A percentile compares a stretch with the other conserved stretches of the same genome.
phyloP scores from a whole-genome alignment of 2,329 filamentous ascomycete genomes.

The Calonectria hongkongensis region DNA sequence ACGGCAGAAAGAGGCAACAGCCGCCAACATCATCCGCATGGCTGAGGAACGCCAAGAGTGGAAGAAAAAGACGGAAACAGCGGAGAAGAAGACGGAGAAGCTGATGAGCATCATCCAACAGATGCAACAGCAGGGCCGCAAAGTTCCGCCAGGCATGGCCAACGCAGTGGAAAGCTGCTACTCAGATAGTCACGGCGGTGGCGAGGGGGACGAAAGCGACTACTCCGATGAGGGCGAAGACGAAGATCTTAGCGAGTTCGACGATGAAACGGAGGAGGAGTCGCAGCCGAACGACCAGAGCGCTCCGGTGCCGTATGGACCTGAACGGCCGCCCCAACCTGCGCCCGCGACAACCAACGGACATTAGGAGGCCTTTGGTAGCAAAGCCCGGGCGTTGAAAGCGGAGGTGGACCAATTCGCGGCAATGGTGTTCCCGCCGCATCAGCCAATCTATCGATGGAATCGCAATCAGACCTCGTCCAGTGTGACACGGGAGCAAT shows the following conservation, averaged over 20 bases:
- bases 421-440: slow-evolving; percentile 5
- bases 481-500: slow-evolving; percentile 27
- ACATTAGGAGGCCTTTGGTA: slow-evolving; percentile 60
- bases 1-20: slow-evolving; percentile 94
- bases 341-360: slow-evolving; percentile 64
- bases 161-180: slow-evolving; percentile 77
- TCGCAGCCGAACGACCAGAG: slow-evolving; percentile 60
- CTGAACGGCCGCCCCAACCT: slow-evolving; percentile 68
- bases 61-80: slow-evolving; percentile 76
- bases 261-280: slow-evolving; percentile 76
- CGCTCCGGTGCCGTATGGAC: slow-evolving; percentile 66
- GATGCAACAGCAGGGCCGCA: slow-evolving; percentile 95
- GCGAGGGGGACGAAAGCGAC: slow-evolving; percentile 76
- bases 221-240: slow-evolving; percentile 79
- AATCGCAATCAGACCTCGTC: slow-evolving; percentile 25
- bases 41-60: slow-evolving; percentile 93
- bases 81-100: slow-evolving; percentile 87
- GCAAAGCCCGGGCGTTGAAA: slow-evolving; percentile 42
- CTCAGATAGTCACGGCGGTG: slow-evolving; percentile 69
- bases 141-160: slow-evolving; percentile 79
- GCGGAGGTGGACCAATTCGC: slow-evolving; percentile 24
- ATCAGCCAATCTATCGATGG: slow-evolving; percentile 12
- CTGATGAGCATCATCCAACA: slow-evolving; percentile 95
- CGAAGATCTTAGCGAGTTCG: slow-evolving; percentile 79
- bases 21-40: slow-evolving; percentile 97